These are phyloP conservation scores for Tylopilus sp. DNA, from an alignment of 768 basidiomycete species.

Conservation along the genomic window DNA sequence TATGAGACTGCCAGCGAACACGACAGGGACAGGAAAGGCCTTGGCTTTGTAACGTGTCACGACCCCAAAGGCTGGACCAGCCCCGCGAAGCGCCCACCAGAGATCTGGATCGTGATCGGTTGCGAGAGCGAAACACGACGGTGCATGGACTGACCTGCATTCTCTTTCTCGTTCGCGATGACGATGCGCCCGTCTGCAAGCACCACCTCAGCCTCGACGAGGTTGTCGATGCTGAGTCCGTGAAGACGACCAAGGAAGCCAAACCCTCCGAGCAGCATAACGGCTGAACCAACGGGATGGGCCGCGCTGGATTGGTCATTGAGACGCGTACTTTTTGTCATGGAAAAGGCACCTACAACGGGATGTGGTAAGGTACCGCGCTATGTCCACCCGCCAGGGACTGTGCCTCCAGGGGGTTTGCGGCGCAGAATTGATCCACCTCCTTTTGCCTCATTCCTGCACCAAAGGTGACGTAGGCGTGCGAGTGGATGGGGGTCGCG, in stretches of 20 bases:
- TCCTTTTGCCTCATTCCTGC: constrained; percentile 84
- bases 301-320: constrained; percentile 52
- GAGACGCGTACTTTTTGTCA: neutral
- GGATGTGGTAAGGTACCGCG: constrained; percentile 74
- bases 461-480: constrained; percentile 83
- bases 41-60: constrained; percentile 87
- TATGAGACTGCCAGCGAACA: constrained; percentile 89
- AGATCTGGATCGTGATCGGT: constrained; percentile 49
- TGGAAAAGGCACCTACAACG: constrained; percentile 51
- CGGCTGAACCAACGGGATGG: constrained; percentile 74
- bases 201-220: constrained; percentile 91
- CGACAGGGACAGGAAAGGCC: constrained; percentile 85
- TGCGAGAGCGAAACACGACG: neutral
- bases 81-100: constrained; percentile 86
- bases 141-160: constrained; percentile 51
- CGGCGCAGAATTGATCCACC: constrained; percentile 72
- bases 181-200: constrained; percentile 87
- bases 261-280: constrained; percentile 85
- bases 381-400: constrained; percentile 49
- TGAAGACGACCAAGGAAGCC: constrained; percentile 81
- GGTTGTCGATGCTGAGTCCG: constrained; percentile 85
- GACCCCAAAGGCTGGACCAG: constrained; percentile 79
- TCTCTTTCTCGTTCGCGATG: constrained; percentile 65
- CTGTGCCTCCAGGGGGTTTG: constrained; percentile 58
- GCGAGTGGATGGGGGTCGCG: constrained; percentile 58